Percentiles rank a stretch among this genome's conserved stretches.
Conservation (phyloP, 2,329 filamentous ascomycete genomes). For the Diaporthe velutina region DNA sequence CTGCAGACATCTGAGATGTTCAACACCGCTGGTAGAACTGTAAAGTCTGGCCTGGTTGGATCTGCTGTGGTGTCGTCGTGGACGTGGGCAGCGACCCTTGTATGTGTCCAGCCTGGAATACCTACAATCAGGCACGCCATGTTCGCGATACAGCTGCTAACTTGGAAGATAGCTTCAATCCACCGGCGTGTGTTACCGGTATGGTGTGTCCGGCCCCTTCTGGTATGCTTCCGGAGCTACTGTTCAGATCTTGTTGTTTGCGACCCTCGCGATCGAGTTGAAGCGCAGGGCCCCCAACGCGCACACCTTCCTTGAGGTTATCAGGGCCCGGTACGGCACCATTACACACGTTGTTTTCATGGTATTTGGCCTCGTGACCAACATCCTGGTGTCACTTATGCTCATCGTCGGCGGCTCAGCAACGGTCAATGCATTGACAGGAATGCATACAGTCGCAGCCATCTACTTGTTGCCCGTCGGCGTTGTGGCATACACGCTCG, state of each 20-base stretch:
- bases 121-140: neutral
- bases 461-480: slow-evolving; percentile 87
- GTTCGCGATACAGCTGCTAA: neutral
- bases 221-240: slow-evolving; percentile 80
- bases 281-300: slow-evolving; percentile 90
- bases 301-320: slow-evolving; percentile 86
- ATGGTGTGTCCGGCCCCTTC: slow-evolving; percentile 73
- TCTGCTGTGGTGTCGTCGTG: slow-evolving; percentile 91
- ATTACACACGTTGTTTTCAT: slow-evolving; percentile 83
- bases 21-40: slow-evolving; percentile 88
- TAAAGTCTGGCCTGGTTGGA: slow-evolving; percentile 91
- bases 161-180: slow-evolving; percentile 73
- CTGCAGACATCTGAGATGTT: slow-evolving; percentile 94
- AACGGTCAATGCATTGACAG: slow-evolving; percentile 78
- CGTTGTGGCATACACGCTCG: slow-evolving; percentile 83
- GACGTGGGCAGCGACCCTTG: slow-evolving; percentile 90
- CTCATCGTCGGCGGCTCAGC: slow-evolving; percentile 84
- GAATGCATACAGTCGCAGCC: slow-evolving; percentile 82
- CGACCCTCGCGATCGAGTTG: slow-evolving; percentile 89
- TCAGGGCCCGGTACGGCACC: slow-evolving; percentile 82
- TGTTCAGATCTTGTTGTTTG: slow-evolving; percentile 89
- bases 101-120: slow-evolving; percentile 62
- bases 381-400: slow-evolving; percentile 91
- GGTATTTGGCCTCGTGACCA: slow-evolving; percentile 85
- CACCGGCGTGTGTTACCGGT: slow-evolving; percentile 85